Evolutionary conservation across 805 yeast species (phyloP), one percentile per base, ranked within the genome.

Genomic region (Metschnikowia baotianmanensis): DNA sequence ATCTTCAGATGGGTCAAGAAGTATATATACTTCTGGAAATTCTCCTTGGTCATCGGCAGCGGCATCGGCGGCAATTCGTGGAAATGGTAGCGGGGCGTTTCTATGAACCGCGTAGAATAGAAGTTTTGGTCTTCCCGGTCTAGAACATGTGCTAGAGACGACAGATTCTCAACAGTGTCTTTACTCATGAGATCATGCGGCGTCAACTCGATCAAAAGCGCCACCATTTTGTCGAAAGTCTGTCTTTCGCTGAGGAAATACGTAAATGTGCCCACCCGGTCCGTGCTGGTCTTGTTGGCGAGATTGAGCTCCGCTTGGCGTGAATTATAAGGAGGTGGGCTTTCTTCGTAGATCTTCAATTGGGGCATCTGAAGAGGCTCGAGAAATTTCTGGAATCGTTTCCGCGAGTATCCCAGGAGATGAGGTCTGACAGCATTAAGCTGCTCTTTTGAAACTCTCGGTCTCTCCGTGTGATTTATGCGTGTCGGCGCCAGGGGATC

Each of bases 61-160:
- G 71, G 68, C 5, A 65, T 46, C 3, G 61, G 58, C 3, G 73
- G 72, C 1, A 68, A 27, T 39, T 64, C 70, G 11, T 48, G 50
- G 40, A 59, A 65, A 28, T 46, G 46, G 22, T 47, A 55, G 17
- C 53, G 48, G 13, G 59, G 59, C 3, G 56, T 34, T 13, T 37
- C 16, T 12, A 13, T 29, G 29, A 31, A 36, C 11, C 40, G 34
- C 17, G 42, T 20, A 25, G 51, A 29, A 19, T 31, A 40, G 17
- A 47, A 52, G 13, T 45, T 45, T 11, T 45, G 32, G 23, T 59
- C 56, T 36, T 64, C 63, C 19, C 59, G 43, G 27, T 35, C 28
- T 34, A 58, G 34, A 13, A 59, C 45, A 28, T 45, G 45, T 8
- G 46, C 42, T 18, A 57, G 43, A 8, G 44, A 26, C 6, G 45